Conservation (phyloP, 192 early-diverging fungal genomes). For the Phycomyces nitens region DNA sequence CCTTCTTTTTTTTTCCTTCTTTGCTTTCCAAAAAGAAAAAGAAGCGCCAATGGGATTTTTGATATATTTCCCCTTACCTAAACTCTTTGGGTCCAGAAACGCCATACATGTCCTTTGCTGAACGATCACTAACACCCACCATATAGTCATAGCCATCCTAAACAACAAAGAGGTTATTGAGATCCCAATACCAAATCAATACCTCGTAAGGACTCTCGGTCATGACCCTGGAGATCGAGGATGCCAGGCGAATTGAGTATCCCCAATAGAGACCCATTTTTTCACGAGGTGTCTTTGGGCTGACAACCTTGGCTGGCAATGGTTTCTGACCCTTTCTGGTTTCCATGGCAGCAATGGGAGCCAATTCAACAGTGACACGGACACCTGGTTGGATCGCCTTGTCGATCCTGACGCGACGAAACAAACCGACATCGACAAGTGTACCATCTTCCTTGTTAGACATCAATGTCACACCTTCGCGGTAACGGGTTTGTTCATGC, state of each 20-base stretch:
- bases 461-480: conserved; percentile 58
- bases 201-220: conserved; percentile 55
- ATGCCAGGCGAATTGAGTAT: conserved; percentile 59
- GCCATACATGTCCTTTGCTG: conserved; percentile 30
- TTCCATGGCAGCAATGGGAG: conserved; percentile 16
- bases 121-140: conserved; percentile 56
- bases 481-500: conserved; percentile 54
- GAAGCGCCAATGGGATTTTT: too few species aligned
- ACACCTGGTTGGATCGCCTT: conserved; percentile 50
- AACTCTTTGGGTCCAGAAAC: background rate
- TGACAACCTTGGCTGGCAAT: conserved; percentile 52
- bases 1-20: conserved; percentile 5
- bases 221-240: conserved; percentile 55
- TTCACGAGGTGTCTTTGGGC: conserved; percentile 57
- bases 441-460: background rate
- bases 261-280: conserved; percentile 66
- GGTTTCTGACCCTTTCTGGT: conserved; percentile 33
- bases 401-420: conserved; percentile 47
- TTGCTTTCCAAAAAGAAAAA: background rate
- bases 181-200: conserved; percentile 3
- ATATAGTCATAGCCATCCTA: conserved; percentile 64
- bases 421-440: conserved; percentile 48
- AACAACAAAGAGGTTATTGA: background rate
- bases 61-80: background rate
- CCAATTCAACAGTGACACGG: conserved; percentile 59